Evolutionary conservation across 2,329 filamentous ascomycete genomes (phyloP).

Genomic region (Rachicladosporium sp.): DNA sequence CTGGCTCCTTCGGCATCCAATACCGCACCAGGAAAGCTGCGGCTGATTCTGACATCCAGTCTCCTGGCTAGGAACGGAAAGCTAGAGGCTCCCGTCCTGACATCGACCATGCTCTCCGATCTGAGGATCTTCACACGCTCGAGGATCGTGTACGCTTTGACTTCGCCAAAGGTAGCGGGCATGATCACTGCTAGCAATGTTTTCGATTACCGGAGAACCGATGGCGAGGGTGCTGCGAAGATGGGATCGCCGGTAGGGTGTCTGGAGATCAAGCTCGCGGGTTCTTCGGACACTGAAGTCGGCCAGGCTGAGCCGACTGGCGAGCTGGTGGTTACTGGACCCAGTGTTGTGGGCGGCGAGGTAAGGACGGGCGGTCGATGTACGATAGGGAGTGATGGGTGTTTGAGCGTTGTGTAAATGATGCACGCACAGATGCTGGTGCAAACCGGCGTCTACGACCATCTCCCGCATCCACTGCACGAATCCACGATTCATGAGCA

Average conservation of each 20-base stretch:
- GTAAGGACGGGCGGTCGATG: neutral
- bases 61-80: conserved; percentile 38
- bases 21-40: conserved; percentile 57
- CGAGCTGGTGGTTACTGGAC: conserved; percentile 55
- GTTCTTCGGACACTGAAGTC: conserved; percentile 40
- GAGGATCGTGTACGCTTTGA: conserved; percentile 73
- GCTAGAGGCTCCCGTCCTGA: conserved; percentile 45
- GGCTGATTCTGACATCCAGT: conserved; percentile 70
- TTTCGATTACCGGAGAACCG: conserved; percentile 65
- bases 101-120: conserved; percentile 60
- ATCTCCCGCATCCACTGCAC: too few relatives aligned
- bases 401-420: conserved; percentile 1
- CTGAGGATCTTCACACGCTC: conserved; percentile 70
- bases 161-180: conserved; percentile 72
- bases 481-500: too few relatives aligned
- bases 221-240: conserved; percentile 41
- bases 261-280: conserved; percentile 53
- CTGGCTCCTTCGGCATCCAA: conserved; percentile 47
- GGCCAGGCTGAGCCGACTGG: conserved; percentile 42
- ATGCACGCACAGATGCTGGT: too few relatives aligned
- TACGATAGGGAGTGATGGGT: conserved; percentile 4
- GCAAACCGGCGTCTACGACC: too few relatives aligned
- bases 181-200: conserved; percentile 77
- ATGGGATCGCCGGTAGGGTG: conserved; percentile 74
- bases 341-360: conserved; percentile 58